Percentiles rank a stretch among this genome's conserved stretches.
Evolutionary conservation across 768 basidiomycete species (phyloP).

Genomic region (Aureoboletus auriporus): DNA sequence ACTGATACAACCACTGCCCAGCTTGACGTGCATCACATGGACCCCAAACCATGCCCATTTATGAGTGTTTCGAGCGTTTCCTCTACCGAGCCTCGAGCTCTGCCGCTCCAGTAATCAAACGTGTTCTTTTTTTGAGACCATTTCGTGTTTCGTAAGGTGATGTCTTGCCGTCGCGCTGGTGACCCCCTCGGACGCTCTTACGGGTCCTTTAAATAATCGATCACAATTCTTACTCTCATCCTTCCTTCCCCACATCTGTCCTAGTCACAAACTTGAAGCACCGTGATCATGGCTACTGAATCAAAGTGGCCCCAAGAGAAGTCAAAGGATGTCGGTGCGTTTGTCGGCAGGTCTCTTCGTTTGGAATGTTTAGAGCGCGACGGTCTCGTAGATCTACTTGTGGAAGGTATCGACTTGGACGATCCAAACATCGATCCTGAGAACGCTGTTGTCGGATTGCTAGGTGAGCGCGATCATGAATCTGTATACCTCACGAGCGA

Average conservation of each 20-base stretch:
- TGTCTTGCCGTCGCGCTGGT: not conserved
- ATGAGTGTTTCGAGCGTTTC: too few relatives aligned
- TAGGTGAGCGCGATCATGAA: slow-evolving; percentile 12
- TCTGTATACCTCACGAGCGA: not conserved
- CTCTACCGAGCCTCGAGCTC: too few relatives aligned
- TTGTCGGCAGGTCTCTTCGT: not conserved
- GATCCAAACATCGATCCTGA: slow-evolving; percentile 35
- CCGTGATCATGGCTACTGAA: slow-evolving; percentile 13
- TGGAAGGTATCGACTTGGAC: slow-evolving; percentile 23
- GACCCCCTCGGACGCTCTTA: not conserved
- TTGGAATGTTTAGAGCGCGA: too few relatives aligned
- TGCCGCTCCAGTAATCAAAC: too few relatives aligned
- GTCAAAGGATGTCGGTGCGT: slow-evolving; percentile 9
- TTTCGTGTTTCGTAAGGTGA: not conserved
- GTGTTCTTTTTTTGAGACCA: not conserved
- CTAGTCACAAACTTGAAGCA: not conserved
- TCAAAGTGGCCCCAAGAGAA: slow-evolving; percentile 10
- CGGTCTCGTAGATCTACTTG: slow-evolving; percentile 1
- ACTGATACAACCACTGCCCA: too few relatives aligned
- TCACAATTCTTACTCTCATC: not conserved
- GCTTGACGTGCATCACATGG: too few relatives aligned
- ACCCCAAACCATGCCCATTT: too few relatives aligned
- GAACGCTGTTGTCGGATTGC: slow-evolving; percentile 6
- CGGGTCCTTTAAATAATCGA: not conserved
- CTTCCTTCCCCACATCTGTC: not conserved